Conservation (phyloP, 2,329 filamentous ascomycete species). For the Pseudopithomyces maydicus region DNA sequence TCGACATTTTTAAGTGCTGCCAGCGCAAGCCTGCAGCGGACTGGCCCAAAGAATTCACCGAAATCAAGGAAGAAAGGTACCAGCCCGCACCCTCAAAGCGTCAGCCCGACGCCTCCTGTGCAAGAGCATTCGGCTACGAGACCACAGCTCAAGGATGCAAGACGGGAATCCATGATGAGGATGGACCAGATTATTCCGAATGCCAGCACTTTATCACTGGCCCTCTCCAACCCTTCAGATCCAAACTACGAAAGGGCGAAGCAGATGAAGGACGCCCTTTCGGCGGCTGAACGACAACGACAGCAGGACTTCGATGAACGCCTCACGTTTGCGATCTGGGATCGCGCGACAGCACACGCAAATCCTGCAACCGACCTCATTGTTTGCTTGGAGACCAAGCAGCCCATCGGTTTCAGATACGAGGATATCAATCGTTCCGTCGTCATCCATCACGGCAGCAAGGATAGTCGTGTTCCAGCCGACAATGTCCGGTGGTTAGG, state of each 20-base stretch:
- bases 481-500: slow-evolving; percentile 96
- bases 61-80: slow-evolving; percentile 40
- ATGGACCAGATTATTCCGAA: slow-evolving; percentile 55
- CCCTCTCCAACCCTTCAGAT: slow-evolving; percentile 30
- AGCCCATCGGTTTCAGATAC: slow-evolving; percentile 94
- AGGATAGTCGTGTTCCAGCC: slow-evolving; percentile 88
- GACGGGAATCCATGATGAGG: slow-evolving; percentile 54
- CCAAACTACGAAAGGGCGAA: slow-evolving; percentile 37
- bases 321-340: slow-evolving; percentile 93
- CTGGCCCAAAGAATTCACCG: slow-evolving; percentile 58
- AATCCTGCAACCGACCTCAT: slow-evolving; percentile 94
- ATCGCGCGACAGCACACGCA: slow-evolving; percentile 84
- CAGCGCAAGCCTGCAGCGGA: slow-evolving; percentile 72
- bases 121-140: slow-evolving; percentile 8
- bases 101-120: not conserved
- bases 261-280: slow-evolving; percentile 57
- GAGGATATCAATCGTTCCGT: slow-evolving; percentile 92
- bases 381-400: slow-evolving; percentile 87
- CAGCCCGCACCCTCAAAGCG: slow-evolving; percentile 14
- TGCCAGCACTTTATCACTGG: slow-evolving; percentile 38
- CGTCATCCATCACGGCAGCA: slow-evolving; percentile 90
- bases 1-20: slow-evolving; percentile 94
- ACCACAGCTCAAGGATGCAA: slow-evolving; percentile 36
- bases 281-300: slow-evolving; percentile 71
- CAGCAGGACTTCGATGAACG: slow-evolving; percentile 79